Evolutionary conservation across 257 asterid species (phyloP), one percentile per base, ranked within the genome.

Genomic region (Solanum pinnatisectum): DNA sequence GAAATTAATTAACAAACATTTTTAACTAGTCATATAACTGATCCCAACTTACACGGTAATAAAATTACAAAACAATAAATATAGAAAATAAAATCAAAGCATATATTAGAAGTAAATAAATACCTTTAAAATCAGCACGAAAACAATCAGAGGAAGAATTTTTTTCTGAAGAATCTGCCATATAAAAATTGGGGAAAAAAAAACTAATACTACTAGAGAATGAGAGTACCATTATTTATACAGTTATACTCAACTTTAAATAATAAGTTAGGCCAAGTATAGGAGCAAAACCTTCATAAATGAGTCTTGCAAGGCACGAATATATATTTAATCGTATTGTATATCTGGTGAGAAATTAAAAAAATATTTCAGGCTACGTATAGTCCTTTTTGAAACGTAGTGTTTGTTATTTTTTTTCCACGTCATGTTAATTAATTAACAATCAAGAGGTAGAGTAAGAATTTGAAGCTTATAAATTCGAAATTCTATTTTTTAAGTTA

Each of bases 291-390:
- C n/a, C n/a, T 52, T 10, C 3, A 10, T 9, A 40, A 40, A 40
- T 40, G n/a, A 52, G 8, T 52, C 10, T 0, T 52, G 4, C n/a
- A 6, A 52, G 6, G 2, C 10, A 0, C 3, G 9, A 18, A 52
- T 18, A 0, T 6, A 1, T 52, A 52, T 52, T 6, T 18, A 18
- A 52, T 52, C 4, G 23, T 52, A 52, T 7, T 9, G 8, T 52
- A 52, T 0, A 52, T 1, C 1, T 18, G n/a, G 4, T 52, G 63
- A 3, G 0, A 56, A 56, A 56, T 6, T 0, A 2, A 56, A 52
- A 52, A 56, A 18, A 18, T 7, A 56, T 16, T 10, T 2, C 10
- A 56, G 4, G n/a, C 65, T 56, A 56, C 2, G n/a, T 56, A 56
- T 18, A 56, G 65, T 56, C n/a, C 0, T 22, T 3, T 56, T 56